Base-by-base conservation (phyloP, 2,329 filamentous ascomycete species). In the Trichophyton mentagrophytes region DNA sequence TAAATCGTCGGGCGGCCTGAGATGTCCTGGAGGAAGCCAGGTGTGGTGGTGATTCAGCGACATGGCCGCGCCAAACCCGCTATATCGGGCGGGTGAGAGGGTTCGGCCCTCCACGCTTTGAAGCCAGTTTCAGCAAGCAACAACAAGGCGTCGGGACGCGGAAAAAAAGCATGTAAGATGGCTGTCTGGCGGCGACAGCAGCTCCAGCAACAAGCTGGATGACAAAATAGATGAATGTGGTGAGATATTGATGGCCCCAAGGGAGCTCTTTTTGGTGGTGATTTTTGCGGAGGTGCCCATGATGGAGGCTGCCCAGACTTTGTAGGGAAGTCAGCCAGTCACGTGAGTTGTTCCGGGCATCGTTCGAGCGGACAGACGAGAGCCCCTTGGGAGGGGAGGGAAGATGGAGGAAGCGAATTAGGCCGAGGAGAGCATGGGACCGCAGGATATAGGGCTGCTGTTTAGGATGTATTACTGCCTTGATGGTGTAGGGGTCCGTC, bases 31-130 rank as follows among this genome's bases (percentile, higher is more conserved):
- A 67, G 83, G 79, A 65, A 80, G 80, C 85, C 86, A 88, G 79
- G 81, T 77, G 77, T 85, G 83, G 76, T 83, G 80, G 76, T 85
- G 85, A 75, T 80, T 77, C 76, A 85, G 78, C 73, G 85, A 85
- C 84, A 87, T 87, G 73, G 59, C 56, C 74, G 72, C 73, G 72
- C 72, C 70, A 70, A 75, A 72, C 73, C 74, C 74, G 74, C 74
- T 71, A 69, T 70, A 71, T 74, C 71, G 73, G 73, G 72, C 69
- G 72, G 72, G 71, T 69, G 71, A 73, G 73, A 71, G 69, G 70
- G 72, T 69, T 71, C 68, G 71, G 70, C 73, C 69, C 73, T 76
- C 75, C 74, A 74, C 74, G 71, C 72, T 74, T 73, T 61, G 59
- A 60, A 64, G 69, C 69, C 67, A 72, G 65, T 67, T 67, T 66